phyloP scores from a whole-genome alignment of 2,329 filamentous ascomycete species.

The Emmonsia crescens region DNA sequence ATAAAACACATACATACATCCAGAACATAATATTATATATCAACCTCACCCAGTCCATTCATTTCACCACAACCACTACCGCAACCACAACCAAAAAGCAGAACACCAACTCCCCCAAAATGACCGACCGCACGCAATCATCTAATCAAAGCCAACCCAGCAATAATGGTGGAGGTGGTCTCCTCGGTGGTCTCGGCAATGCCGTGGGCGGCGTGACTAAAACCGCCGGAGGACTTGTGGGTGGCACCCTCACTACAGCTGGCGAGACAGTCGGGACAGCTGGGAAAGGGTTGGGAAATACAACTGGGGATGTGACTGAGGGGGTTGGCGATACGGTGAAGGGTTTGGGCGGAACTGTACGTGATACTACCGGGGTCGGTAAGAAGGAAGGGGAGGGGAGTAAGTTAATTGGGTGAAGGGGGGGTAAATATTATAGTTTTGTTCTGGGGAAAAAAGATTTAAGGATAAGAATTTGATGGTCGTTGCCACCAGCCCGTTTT shows the following conservation, averaged over 20 bases:
- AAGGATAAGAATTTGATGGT: neutral
- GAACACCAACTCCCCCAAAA: neutral
- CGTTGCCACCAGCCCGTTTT: neutral
- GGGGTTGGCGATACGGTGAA: conserved; percentile 1
- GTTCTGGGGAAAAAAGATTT: too few species aligned
- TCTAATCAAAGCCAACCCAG: neutral
- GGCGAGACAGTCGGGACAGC: conserved; percentile 6
- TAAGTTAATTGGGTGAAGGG: neutral
- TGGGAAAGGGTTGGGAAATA: conserved; percentile 7
- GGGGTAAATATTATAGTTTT: neutral
- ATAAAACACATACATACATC: too few species aligned
- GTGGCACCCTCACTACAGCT: neutral
- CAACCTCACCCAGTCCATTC: neutral
- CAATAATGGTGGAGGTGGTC: neutral
- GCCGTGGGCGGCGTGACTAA: conserved; percentile 4
- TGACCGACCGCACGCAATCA: neutral
- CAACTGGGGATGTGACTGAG: neutral
- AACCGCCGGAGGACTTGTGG: conserved; percentile 2
- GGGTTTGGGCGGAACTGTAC: neutral
- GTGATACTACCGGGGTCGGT: neutral
- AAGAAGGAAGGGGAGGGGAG: neutral
- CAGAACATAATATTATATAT: too few species aligned
- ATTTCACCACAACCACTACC: neutral
- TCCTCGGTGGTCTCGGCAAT: neutral
- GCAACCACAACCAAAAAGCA: neutral